A percentile compares a stretch with the other conserved stretches of the same genome.
phyloP scores from a whole-genome alignment of 257 asterid species.

The Paulownia fortunei region DNA sequence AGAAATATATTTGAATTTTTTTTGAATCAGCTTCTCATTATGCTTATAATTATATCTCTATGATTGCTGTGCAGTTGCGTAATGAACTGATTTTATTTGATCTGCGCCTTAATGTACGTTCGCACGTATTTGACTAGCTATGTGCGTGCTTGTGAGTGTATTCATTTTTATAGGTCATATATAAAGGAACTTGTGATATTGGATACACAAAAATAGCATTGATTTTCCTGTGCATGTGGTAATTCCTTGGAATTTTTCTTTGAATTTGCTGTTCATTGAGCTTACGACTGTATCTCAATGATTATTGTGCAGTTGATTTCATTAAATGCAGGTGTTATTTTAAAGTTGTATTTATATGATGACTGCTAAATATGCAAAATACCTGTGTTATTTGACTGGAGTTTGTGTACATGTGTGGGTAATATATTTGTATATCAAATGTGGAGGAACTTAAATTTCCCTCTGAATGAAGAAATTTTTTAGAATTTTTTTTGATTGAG shows the following conservation, averaged over 20 bases:
- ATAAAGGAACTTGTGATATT: not conserved
- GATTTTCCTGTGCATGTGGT: not conserved
- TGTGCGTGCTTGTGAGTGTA: not conserved
- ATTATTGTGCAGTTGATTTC: conserved; percentile 10
- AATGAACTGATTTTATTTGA: conserved; percentile 20
- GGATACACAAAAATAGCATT: not conserved
- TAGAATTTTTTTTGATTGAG: not conserved
- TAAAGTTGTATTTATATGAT: not conserved
- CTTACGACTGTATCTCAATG: not conserved
- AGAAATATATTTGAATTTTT: not conserved
- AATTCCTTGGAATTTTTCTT: not conserved
- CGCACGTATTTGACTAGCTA: not conserved
- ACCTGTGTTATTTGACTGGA: not conserved
- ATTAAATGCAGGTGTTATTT: not conserved
- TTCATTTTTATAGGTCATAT: not conserved
- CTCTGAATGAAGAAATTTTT: not conserved
- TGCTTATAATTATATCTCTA: conserved; percentile 14
- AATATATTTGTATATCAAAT: not conserved
- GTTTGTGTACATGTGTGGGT: not conserved
- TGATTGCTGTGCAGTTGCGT: conserved; percentile 17
- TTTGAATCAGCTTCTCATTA: conserved; percentile 2
- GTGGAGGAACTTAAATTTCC: not conserved
- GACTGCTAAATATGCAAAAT: not conserved
- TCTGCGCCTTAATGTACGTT: not conserved
- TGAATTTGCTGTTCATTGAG: not conserved